phyloP scores from a whole-genome alignment of 192 early-diverging fungal genomes.

The Lunasporangiospora selenospora region DNA sequence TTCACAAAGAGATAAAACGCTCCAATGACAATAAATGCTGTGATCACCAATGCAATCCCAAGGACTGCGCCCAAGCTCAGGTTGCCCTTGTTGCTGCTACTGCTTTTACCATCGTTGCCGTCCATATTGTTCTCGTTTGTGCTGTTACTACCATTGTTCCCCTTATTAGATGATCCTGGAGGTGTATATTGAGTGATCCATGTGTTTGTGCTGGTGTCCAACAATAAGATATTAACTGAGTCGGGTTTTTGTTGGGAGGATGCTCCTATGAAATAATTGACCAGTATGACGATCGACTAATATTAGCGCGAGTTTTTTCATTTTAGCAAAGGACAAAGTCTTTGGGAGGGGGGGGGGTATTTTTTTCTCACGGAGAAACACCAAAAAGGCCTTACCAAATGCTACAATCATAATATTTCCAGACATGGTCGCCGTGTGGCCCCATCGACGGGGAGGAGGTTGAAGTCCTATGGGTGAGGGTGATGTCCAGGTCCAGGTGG shows the following conservation, averaged over 20 bases:
- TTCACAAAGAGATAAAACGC: slow-evolving; percentile 28
- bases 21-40: slow-evolving; percentile 19
- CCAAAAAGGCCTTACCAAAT: slow-evolving; percentile 34
- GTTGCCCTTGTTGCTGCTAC: neutral
- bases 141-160: no score
- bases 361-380: no score
- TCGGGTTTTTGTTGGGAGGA: slow-evolving; percentile 10
- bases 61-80: slow-evolving; percentile 32
- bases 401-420: slow-evolving; percentile 28
- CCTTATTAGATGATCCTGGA: neutral
- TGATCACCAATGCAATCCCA: slow-evolving; percentile 37
- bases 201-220: slow-evolving; percentile 34
- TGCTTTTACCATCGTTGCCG: neutral
- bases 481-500: slow-evolving; percentile 27
- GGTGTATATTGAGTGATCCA: slow-evolving; percentile 22
- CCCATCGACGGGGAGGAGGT: slow-evolving; percentile 25
- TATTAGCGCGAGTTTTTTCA: no score
- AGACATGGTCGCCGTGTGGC: slow-evolving; percentile 35
- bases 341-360: no score
- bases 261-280: no score
- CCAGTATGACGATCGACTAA: no score
- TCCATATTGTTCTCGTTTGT: neutral
- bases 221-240: slow-evolving; percentile 5
- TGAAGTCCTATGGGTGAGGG: slow-evolving; percentile 7
- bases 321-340: no score